These are phyloP conservation scores for Paecilomyces dactylethromorphus DNA, from an alignment of 2,329 filamentous ascomycete species.

Conservation along the genomic window DNA sequence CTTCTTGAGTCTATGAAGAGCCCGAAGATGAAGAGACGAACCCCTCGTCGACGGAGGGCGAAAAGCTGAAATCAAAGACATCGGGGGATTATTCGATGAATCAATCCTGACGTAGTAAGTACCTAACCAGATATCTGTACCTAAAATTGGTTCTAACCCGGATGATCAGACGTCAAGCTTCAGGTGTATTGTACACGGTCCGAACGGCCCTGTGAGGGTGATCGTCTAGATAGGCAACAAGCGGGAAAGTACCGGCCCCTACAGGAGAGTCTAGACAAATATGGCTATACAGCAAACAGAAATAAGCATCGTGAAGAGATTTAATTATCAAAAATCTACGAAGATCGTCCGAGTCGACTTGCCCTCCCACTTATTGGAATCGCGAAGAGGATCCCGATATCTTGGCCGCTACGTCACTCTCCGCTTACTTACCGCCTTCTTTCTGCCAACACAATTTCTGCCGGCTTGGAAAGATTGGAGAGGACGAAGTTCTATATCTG, in stretches of 20 bases:
- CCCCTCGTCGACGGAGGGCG: constrained; percentile 23
- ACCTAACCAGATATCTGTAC: not conserved
- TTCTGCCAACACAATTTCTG: not conserved
- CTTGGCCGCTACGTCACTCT: not conserved
- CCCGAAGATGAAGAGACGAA: constrained; percentile 18
- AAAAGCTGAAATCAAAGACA: constrained; percentile 29
- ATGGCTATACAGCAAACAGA: not conserved
- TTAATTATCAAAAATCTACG: not conserved
- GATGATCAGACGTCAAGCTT: too few species aligned
- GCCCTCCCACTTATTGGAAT: not conserved
- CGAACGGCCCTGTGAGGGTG: too few species aligned
- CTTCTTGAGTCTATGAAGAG: constrained; percentile 13
- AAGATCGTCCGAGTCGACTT: not conserved
- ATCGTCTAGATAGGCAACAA: too few species aligned
- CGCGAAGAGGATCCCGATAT: not conserved
- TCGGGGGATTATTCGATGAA: not conserved
- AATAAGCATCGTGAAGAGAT: not conserved
- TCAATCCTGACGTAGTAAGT: not conserved
- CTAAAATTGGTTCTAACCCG: not conserved
- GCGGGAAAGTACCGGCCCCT: not conserved
- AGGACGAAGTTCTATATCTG: not conserved
- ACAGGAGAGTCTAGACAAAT: not conserved
- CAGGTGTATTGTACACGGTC: too few species aligned
- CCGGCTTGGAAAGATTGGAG: not conserved
- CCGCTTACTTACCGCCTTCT: not conserved